Evolutionary conservation across 2,329 filamentous ascomycete species (phyloP).

Genomic region (Hansfordia pulvinata): DNA sequence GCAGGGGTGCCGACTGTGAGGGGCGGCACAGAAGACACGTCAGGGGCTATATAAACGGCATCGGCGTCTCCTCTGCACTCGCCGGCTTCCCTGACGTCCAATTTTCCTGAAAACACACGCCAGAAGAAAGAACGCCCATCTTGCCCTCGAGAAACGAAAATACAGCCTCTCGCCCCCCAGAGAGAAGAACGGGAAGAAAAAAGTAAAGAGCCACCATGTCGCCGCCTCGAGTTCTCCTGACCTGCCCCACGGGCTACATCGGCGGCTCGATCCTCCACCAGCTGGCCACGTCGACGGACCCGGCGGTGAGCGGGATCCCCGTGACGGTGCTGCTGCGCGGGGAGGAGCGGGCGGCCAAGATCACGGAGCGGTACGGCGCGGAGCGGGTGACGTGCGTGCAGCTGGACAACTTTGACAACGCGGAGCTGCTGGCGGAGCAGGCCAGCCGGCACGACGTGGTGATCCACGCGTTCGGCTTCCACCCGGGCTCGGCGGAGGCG

Average conservation of each 20-base stretch:
- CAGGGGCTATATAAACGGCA: too few relatives aligned
- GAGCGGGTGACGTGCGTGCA: conserved; percentile 3
- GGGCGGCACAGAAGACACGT: too few relatives aligned
- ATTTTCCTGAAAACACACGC: too few relatives aligned
- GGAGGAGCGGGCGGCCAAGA: conserved; percentile 2
- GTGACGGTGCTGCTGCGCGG: conserved; percentile 4
- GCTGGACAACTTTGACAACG: conserved; percentile 6
- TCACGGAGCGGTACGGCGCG: conserved; percentile 3
- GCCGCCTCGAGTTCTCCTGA: too few relatives aligned
- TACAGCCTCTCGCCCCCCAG: too few relatives aligned
- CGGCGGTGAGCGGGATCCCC: neutral
- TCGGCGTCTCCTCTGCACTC: too few relatives aligned
- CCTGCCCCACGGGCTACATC: conserved; percentile 8
- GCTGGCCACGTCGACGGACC: conserved; percentile 3
- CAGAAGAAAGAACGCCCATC: too few relatives aligned
- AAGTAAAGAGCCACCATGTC: too few relatives aligned
- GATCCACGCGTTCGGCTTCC: conserved; percentile 22
- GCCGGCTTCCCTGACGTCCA: too few relatives aligned
- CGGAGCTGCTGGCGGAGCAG: conserved; percentile 1
- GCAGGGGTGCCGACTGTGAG: too few relatives aligned
- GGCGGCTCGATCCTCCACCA: conserved; percentile 8
- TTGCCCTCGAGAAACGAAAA: too few relatives aligned
- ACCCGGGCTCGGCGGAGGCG: conserved; percentile 17
- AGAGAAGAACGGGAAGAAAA: too few relatives aligned
- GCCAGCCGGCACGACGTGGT: conserved; percentile 13